phyloP scores from a whole-genome alignment of 148 eudicot species.

The Persicaria maculosa region DNA sequence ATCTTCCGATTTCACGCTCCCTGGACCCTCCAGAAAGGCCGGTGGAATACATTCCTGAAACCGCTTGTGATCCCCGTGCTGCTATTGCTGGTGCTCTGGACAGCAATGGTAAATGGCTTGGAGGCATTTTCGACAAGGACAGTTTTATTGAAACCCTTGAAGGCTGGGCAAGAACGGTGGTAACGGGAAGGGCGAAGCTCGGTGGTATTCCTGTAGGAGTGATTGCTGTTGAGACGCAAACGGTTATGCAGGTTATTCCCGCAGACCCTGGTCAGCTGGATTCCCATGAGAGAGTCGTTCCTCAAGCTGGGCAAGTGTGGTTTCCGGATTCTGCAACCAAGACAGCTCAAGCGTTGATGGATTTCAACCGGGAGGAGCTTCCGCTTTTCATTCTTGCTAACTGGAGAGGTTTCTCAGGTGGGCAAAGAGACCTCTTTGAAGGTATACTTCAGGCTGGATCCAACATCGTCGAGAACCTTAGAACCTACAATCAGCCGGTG shows the following conservation, averaged over 20 bases:
- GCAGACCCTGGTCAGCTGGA: conserved; percentile 99
- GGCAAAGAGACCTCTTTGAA: conserved; percentile 95
- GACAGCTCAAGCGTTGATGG: conserved; percentile 98
- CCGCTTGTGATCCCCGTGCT: conserved; percentile 86
- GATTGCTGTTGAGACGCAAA: conserved; percentile 94
- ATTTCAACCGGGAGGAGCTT: conserved; percentile 88
- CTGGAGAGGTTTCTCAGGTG: conserved; percentile 99
- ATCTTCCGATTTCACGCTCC: conserved; percentile 73
- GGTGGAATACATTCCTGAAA: conserved; percentile 85
- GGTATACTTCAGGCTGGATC: conserved; percentile 99
- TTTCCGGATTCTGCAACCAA: conserved; percentile 97
- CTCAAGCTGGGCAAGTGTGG: conserved; percentile 99
- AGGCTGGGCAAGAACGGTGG: conserved; percentile 99
- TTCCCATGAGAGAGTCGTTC: conserved; percentile 94
- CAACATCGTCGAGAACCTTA: conserved; percentile 88
- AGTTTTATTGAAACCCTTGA: conserved; percentile 92
- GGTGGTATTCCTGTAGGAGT: conserved; percentile 97
- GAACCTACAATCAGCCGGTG: conserved; percentile 86
- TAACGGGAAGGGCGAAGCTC: conserved; percentile 96
- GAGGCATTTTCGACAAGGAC: conserved; percentile 86
- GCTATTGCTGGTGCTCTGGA: conserved; percentile 67
- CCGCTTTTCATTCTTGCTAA: conserved; percentile 95
- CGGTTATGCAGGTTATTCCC: conserved; percentile 94
- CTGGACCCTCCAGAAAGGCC: conserved; percentile 73
- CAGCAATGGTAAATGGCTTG: conserved; percentile 70